A percentile compares a stretch with the other conserved stretches of the same genome.
Conservation (phyloP, 1,284 basidiomycete genomes). For the Stygiomarasmius scandens region DNA sequence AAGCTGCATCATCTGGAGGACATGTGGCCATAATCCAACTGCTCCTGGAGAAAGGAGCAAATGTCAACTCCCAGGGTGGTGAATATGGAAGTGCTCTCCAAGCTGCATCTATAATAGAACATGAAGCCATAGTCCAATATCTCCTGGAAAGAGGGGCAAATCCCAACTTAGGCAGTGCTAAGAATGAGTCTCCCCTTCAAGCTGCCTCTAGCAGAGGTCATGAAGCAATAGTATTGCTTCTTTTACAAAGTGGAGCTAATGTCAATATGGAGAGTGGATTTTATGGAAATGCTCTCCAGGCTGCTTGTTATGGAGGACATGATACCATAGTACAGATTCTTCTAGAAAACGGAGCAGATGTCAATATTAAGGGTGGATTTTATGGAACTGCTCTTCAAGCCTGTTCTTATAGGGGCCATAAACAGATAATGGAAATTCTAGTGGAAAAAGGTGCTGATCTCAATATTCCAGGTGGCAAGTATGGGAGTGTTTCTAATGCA, state of each 20-base stretch:
- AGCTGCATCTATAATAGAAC: not conserved
- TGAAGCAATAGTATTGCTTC: not conserved
- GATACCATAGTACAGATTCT: conserved; percentile 4
- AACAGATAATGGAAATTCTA: not conserved
- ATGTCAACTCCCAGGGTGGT: not conserved
- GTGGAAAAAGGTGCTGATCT: not conserved
- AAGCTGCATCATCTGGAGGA: not conserved
- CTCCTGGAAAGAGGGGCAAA: conserved; percentile 9
- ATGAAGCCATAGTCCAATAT: conserved; percentile 1
- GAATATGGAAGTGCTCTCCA: not conserved
- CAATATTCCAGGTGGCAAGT: not conserved
- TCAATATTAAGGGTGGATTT: not conserved
- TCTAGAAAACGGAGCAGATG: not conserved
- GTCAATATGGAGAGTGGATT: conserved; percentile 6
- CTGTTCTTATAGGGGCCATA: not conserved
- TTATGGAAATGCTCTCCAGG: conserved; percentile 1
- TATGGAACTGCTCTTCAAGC: not conserved
- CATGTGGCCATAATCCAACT: not conserved
- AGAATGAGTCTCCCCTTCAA: not conserved
- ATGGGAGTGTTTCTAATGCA: too few relatives aligned
- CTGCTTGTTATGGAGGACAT: conserved; percentile 10
- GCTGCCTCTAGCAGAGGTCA: not conserved
- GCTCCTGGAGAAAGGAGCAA: not conserved
- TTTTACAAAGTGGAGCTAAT: not conserved
- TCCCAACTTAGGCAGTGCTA: not conserved